These are phyloP conservation scores for Ambrosiella xylebori DNA, from an alignment of 2,329 filamentous ascomycete species.

Conservation along the genomic window DNA sequence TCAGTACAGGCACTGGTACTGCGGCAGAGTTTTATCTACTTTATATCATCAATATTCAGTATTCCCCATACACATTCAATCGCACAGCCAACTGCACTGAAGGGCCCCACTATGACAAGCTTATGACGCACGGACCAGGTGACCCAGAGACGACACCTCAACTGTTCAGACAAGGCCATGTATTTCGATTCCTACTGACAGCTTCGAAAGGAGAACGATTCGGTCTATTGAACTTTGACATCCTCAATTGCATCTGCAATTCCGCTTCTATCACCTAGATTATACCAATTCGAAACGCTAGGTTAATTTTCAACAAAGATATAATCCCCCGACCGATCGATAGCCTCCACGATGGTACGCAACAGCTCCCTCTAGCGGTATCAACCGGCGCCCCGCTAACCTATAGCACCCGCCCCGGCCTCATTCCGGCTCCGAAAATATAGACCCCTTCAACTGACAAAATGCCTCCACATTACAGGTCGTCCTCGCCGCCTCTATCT, in stretches of 20 bases:
- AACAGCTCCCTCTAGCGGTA: neutral
- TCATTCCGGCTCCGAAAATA: neutral
- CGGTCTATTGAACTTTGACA: neutral
- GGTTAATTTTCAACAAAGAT: too few species aligned
- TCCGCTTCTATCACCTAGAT: neutral
- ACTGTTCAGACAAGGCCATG: slow-evolving; percentile 13
- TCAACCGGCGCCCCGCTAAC: neutral
- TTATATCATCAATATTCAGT: too few species aligned
- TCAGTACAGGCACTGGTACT: too few species aligned
- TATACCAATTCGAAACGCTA: neutral
- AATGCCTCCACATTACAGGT: slow-evolving; percentile 39
- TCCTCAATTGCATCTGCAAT: neutral
- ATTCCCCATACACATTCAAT: too few species aligned
- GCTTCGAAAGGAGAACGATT: slow-evolving; percentile 5
- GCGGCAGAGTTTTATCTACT: too few species aligned
- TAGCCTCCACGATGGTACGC: slow-evolving; percentile 6
- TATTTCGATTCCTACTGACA: slow-evolving; percentile 5
- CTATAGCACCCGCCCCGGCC: neutral
- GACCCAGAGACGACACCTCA: slow-evolving; percentile 13
- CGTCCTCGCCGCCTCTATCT: slow-evolving; percentile 96
- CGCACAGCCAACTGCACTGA: neutral
- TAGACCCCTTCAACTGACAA: neutral
- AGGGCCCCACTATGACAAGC: slow-evolving; percentile 8
- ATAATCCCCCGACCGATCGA: neutral
- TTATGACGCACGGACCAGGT: slow-evolving; percentile 7